Evolutionary conservation across 2,329 filamentous ascomycete genomes (phyloP).

Genomic region (Lomentospora prolificans): DNA sequence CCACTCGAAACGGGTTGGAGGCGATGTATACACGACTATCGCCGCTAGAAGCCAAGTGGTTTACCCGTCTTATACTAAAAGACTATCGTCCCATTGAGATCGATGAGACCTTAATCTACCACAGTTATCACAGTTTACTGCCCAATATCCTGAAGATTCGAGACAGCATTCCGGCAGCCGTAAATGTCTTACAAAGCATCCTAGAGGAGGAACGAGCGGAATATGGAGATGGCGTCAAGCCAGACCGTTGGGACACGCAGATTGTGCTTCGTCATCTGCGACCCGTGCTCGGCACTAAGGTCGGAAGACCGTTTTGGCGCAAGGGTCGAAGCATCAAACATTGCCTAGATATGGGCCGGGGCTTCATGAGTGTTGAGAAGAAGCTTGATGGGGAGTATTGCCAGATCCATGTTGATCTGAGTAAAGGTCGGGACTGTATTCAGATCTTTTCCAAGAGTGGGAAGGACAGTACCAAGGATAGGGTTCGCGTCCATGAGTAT

Average conservation of each 20-base stretch:
- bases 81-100: slow-evolving; percentile 59
- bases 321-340: slow-evolving; percentile 66
- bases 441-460: slow-evolving; percentile 89
- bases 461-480: slow-evolving; percentile 74
- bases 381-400: slow-evolving; percentile 89
- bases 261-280: slow-evolving; percentile 28
- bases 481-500: slow-evolving; percentile 47
- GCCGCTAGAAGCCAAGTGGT: slow-evolving; percentile 74
- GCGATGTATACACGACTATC: slow-evolving; percentile 49
- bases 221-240: slow-evolving; percentile 2
- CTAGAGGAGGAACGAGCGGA: slow-evolving; percentile 13
- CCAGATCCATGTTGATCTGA: slow-evolving; percentile 71
- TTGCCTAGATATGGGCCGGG: slow-evolving; percentile 54
- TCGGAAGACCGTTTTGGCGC: slow-evolving; percentile 53
- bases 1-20: slow-evolving; percentile 37
- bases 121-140: slow-evolving; percentile 57
- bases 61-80: slow-evolving; percentile 72
- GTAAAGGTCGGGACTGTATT: slow-evolving; percentile 43
- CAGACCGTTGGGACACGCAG: slow-evolving; percentile 12
- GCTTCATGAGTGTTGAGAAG: slow-evolving; percentile 61
- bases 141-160: slow-evolving; percentile 62
- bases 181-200: slow-evolving; percentile 38
- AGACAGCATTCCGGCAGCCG: slow-evolving; percentile 54
- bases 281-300: slow-evolving; percentile 50
- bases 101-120: slow-evolving; percentile 44